Percentiles rank a stretch among this genome's conserved stretches.
phyloP scores from a whole-genome alignment of 306 rosid genomes.

The Hippophae rhamnoides region DNA sequence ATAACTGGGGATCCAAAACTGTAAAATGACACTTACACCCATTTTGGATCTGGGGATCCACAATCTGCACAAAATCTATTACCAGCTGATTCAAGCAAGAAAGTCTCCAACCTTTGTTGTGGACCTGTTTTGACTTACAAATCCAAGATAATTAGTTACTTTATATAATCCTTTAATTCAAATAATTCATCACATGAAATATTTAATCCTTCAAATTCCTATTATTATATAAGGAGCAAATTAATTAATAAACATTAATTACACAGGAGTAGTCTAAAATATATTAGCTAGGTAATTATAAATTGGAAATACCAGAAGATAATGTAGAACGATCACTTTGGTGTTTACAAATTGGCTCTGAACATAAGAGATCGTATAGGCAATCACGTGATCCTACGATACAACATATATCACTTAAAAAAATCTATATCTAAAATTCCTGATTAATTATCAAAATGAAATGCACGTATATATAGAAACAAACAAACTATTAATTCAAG shows the following conservation, averaged over 20 bases:
- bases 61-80: slow-evolving; percentile 81
- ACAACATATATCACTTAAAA: slow-evolving; percentile 15
- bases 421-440: neutral
- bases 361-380: slow-evolving; percentile 70
- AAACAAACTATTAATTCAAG: neutral
- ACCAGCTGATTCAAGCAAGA: slow-evolving; percentile 35
- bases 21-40: slow-evolving; percentile 63
- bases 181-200: neutral
- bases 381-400: slow-evolving; percentile 45
- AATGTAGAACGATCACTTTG: slow-evolving; percentile 26
- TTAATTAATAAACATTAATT: too few relatives aligned
- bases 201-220: too few relatives aligned
- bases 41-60: slow-evolving; percentile 85
- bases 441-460: neutral
- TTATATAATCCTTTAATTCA: neutral
- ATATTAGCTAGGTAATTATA: neutral
- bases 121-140: slow-evolving; percentile 40
- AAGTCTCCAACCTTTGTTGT: slow-evolving; percentile 43
- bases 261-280: too few relatives aligned
- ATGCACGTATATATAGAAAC: neutral
- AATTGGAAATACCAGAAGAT: slow-evolving; percentile 31
- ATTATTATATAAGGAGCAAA: too few relatives aligned
- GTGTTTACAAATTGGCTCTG: slow-evolving; percentile 43
- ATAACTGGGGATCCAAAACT: neutral
- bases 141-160: neutral